Evolutionary conservation across 257 asterid genomes (phyloP), one percentile per base, ranked within the genome.

Genomic region (Marsdenia floribunda): DNA sequence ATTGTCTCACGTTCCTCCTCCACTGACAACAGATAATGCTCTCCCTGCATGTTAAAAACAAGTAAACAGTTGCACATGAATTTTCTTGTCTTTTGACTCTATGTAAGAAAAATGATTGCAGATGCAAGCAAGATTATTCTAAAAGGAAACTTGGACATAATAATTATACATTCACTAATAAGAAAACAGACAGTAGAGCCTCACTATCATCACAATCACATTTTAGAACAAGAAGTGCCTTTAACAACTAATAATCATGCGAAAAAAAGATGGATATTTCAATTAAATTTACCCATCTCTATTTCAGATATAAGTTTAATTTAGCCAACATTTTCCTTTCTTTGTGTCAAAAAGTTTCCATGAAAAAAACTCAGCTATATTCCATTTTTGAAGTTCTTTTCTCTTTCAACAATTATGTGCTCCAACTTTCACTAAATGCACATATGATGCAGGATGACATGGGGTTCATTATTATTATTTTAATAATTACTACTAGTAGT

Each of bases 1-100:
- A 82, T 80, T 68, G 91, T 89, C 84, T 88, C 97, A 77, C 79
- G 85, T 83, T 86, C 96, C 76, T 79, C 92, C 73, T 66, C 66
- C 46, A 81, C 85, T 46, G 84, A 65, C 46, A 84, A 76, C 58
- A 80, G 71, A 38, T 77, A 82, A 80, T 83, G 78, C 80, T 89
- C 87, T 86, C 81, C 92, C 98, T 89, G 84, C 84, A 78, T 29
- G 77, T 75, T 64, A 81, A 54, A 50, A 15, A 26, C 12, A 57
- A 73, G 66, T 79, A 37, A 55, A 53, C 38, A 12, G 57, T 68
- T 68, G 9, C 3, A 13, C 60, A 35, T 14, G 6, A 47, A 26
- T 10, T 26, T 35, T 4, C 3, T 33, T 29, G 11, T 55, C 44
- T 37, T 44, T 54, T 53, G 4, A 3, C 53, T 22, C 14, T 10